Conservation (phyloP, 768 basidiomycete genomes). For the Lenzites betulinus region DNA sequence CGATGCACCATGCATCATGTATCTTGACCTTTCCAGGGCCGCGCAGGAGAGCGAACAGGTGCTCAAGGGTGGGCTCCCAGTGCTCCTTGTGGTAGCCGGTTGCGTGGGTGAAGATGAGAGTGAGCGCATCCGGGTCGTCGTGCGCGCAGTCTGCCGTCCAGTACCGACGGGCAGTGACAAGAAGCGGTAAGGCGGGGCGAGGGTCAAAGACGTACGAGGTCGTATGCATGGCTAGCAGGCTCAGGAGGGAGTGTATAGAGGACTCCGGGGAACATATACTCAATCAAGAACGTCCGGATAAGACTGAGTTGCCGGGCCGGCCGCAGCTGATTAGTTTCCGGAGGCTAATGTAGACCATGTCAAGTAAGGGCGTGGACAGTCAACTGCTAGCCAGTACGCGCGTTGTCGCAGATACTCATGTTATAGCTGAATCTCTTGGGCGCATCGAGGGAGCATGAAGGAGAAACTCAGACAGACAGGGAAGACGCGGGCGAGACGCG, state of each 20-base stretch:
- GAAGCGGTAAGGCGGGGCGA: constrained; percentile 48
- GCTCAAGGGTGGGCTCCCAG: constrained; percentile 59
- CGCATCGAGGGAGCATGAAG: no score
- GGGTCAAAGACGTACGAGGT: constrained; percentile 49
- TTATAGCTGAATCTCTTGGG: no score
- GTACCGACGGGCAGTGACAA: constrained; percentile 53
- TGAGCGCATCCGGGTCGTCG: constrained; percentile 35
- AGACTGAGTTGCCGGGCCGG: no score
- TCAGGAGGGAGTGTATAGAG: no score
- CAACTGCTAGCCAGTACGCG: no score
- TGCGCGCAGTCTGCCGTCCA: constrained; percentile 26
- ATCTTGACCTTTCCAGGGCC: constrained; percentile 34
- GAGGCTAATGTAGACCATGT: no score
- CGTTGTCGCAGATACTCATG: no score
- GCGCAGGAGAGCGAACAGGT: constrained; percentile 38
- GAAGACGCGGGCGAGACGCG: background rate
- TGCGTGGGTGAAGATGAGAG: constrained; percentile 54
- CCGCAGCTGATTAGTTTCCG: no score
- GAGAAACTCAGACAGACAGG: background rate
- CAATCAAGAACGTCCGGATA: no score
- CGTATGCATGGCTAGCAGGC: background rate
- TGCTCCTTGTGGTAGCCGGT: constrained; percentile 57
- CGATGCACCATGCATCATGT: constrained; percentile 53
- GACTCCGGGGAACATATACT: no score
- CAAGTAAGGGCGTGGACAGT: no score